Base-by-base conservation (phyloP, 2,329 filamentous ascomycete species). In the Tothia fuscella region DNA sequence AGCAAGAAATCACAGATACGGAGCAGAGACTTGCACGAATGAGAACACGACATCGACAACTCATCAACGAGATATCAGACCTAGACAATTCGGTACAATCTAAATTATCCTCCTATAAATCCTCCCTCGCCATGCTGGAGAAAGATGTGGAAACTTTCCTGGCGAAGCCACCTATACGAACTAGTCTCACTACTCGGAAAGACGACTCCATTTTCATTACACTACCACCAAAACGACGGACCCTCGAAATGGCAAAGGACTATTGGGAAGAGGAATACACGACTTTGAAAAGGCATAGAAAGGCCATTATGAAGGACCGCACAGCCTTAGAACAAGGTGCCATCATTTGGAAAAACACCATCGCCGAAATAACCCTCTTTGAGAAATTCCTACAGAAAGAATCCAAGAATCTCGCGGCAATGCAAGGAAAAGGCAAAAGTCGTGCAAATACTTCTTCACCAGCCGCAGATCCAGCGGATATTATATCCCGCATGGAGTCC, bases 31-130 rank as follows among this genome's bases (percentile, higher is more conserved):
- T 88, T 2, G 64, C 68, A 19, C 67, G 68, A 3, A 66, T 86
- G 60, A 75, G 75, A 50, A 70, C 67, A 35, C 66, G 72, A 21
- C 74, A 77, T 49, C 64, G 69, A n/a, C 71, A 68, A 53, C 58
- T 87, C 0, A 61, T 72, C 46, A 68, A 68, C 3, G 69, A 74
- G 51, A 74, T 84, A 34, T 67, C 72, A 5, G 75, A 80, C 42
- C 68, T 76, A 2, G 70, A 71, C 47, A 86, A 79, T 49, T 69
- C 70, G 41, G 66, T 79, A 28, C 81, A 86, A 54, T 78, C 81
- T 2, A 76, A 76, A n/a, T 56, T 86, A 12, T 82, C 79, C 42
- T 79, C 80, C 1, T 87, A 85, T 55, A 74, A 70, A 16, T 73
- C 78, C 2, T 79, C 80, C 3, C 60, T 85, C 26, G 72, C 66